Conservation (phyloP, 2,329 filamentous ascomycete genomes). For the Madurella mycetomatis region DNA sequence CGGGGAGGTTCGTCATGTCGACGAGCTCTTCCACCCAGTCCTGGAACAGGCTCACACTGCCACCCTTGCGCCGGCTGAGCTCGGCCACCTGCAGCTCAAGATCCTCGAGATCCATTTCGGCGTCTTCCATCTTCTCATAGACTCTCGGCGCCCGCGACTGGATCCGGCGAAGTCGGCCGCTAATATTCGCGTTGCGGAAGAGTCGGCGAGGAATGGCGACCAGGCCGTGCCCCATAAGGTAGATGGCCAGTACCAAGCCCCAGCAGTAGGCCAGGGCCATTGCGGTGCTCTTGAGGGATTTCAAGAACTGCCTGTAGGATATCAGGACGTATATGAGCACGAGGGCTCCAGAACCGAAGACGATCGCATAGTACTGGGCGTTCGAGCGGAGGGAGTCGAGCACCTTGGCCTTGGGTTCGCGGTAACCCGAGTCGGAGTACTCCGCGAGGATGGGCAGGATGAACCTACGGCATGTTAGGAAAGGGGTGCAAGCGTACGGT, state of each 20-base stretch:
- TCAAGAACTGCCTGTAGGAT: slow-evolving; percentile 67
- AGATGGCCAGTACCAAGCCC: slow-evolving; percentile 87
- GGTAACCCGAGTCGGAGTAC: slow-evolving; percentile 90
- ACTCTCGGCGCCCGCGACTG: slow-evolving; percentile 75
- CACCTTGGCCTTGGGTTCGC: slow-evolving; percentile 75
- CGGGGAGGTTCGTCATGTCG: slow-evolving; percentile 68
- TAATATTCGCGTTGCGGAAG: slow-evolving; percentile 73
- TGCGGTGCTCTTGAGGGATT: slow-evolving; percentile 73
- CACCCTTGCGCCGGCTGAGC: slow-evolving; percentile 74
- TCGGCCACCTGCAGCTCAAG: slow-evolving; percentile 77
- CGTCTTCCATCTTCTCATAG: slow-evolving; percentile 84
- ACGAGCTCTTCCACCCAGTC: slow-evolving; percentile 96
- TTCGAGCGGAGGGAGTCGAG: slow-evolving; percentile 83
- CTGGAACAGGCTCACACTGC: slow-evolving; percentile 67
- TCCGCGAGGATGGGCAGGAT: slow-evolving; percentile 91
- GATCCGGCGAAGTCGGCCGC: slow-evolving; percentile 66
- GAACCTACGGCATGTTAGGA: slow-evolving; percentile 53
- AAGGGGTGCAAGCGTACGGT: not conserved
- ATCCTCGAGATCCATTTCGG: slow-evolving; percentile 72
- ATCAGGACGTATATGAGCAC: slow-evolving; percentile 81
- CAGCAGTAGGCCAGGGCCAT: slow-evolving; percentile 96
- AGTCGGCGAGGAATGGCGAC: slow-evolving; percentile 83
- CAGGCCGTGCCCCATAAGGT: slow-evolving; percentile 94
- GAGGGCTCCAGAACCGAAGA: slow-evolving; percentile 64
- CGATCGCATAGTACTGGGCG: slow-evolving; percentile 79